phyloP scores from a whole-genome alignment of 495 filamentous ascomycete species.

The Penicillium atrosanguineum region DNA sequence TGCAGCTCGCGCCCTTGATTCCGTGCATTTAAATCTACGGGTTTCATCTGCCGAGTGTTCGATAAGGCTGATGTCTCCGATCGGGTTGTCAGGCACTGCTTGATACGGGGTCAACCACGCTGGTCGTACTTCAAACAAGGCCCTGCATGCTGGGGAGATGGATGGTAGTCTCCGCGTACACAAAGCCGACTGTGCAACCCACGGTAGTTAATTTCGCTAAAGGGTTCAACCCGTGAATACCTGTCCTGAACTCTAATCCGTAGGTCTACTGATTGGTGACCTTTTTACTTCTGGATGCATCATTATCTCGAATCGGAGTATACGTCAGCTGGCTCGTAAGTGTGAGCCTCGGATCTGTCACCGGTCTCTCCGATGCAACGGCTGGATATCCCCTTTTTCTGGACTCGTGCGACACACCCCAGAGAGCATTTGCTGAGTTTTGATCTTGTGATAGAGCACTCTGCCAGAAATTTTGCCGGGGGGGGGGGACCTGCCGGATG shows the following conservation, averaged over 20 bases:
- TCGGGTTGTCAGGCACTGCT: neutral
- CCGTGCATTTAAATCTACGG: neutral
- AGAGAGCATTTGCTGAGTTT: neutral
- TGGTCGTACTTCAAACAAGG: neutral
- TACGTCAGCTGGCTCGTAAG: neutral
- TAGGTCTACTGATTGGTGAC: neutral
- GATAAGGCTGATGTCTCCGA: neutral
- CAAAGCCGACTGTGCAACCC: neutral
- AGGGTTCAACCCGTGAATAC: neutral
- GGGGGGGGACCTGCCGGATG: neutral
- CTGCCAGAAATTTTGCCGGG: neutral
- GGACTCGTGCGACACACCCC: neutral
- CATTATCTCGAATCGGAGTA: neutral
- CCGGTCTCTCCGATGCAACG: neutral
- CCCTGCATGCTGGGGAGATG: conserved; percentile 3
- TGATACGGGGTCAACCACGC: neutral
- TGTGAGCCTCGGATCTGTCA: neutral
- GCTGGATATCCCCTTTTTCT: neutral
- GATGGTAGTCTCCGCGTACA: neutral
- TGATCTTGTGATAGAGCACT: neutral
- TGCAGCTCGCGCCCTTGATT: neutral
- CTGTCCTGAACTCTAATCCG: neutral
- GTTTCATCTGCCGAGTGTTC: neutral
- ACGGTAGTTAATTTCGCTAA: neutral
- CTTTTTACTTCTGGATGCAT: neutral